Evolutionary conservation across 768 basidiomycete genomes (phyloP).

Genomic region (Clitopilus hobsonii): DNA sequence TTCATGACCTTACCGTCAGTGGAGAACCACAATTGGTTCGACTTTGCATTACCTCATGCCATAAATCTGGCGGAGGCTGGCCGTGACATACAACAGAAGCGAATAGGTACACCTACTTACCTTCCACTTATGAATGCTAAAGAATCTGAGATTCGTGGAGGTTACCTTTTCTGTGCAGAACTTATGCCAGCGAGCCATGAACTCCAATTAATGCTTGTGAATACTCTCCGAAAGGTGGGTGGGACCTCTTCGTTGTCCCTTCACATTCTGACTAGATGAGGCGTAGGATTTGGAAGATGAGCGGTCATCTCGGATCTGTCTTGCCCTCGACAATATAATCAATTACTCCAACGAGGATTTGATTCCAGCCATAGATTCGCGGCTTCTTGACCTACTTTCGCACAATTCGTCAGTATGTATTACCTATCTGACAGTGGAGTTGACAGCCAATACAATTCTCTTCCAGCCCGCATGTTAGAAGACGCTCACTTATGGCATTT

Average conservation of each 20-base stretch:
- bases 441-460: conserved; percentile 1
- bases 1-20: conserved; percentile 34
- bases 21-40: conserved; percentile 35
- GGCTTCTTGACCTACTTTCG: conserved; percentile 59
- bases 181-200: conserved; percentile 68
- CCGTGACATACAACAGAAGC: conserved; percentile 52
- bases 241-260: background rate
- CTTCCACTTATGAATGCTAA: background rate
- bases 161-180: conserved; percentile 74
- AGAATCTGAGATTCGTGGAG: conserved; percentile 28
- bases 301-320: conserved; percentile 50
- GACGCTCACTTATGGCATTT: conserved; percentile 58
- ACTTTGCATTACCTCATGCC: conserved; percentile 74
- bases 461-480: conserved; percentile 52
- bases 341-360: conserved; percentile 58
- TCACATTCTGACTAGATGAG: background rate
- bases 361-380: conserved; percentile 70
- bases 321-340: conserved; percentile 70
- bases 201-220: conserved; percentile 78
- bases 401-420: conserved; percentile 71
- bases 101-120: conserved; percentile 50
- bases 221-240: conserved; percentile 75
- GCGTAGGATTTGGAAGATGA: conserved; percentile 70
- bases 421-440: conserved; percentile 4
- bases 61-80: conserved; percentile 75